Base-by-base conservation (phyloP, 768 basidiomycete genomes). In the Leccinum boreale region DNA sequence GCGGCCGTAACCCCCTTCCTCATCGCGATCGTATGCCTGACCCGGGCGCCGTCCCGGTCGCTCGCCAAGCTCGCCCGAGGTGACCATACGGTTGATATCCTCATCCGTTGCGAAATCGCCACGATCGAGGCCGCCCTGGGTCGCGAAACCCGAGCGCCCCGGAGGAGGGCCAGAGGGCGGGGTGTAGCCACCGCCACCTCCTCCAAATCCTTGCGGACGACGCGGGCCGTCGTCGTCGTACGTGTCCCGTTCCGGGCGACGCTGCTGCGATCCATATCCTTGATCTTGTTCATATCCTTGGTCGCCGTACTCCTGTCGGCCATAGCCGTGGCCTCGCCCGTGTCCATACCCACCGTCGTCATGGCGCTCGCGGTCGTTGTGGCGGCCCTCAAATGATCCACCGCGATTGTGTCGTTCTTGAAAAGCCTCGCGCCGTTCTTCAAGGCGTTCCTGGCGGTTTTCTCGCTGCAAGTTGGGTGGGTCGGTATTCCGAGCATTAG, bases 21-120 rank as follows among this genome's bases (percentile, higher is more conserved):
- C 42, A 10, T 42, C 31, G 17, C 29, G 21, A 14, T 48, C 50
- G 26, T 58, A 44, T 11, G 10, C 44, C 14, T 53, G 48, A 5
- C 56, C 54, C 1, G n/a, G 15, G 35, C 17, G 36, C 17, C 36
- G 17, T 17, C 50, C 52, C 10, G 6, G 31, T 2, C 45, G 8
- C 8, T 8, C 42, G 6, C 24, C 7, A 14, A 70, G 62, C 48
- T 50, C 52, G 2, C 71, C 69, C 1, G 54, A 4, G 3, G 45
- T 1, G 47, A 73, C 52, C 63, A 71, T 62, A 51, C 60, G 59
- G 7, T 58, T 19, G 33, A 70, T 63, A 1, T 71, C 69, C 4
- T 47, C 67, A 60, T 70, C 69, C 48, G 69, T 60, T 51, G 65
- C 69, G 48, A 73, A 73, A 63, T 70, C 69, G n/a, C 47, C 56